Evolutionary conservation across 495 filamentous ascomycete species (phyloP), one percentile per base, ranked within the genome.

Genomic region (Endocarpon pusillum): DNA sequence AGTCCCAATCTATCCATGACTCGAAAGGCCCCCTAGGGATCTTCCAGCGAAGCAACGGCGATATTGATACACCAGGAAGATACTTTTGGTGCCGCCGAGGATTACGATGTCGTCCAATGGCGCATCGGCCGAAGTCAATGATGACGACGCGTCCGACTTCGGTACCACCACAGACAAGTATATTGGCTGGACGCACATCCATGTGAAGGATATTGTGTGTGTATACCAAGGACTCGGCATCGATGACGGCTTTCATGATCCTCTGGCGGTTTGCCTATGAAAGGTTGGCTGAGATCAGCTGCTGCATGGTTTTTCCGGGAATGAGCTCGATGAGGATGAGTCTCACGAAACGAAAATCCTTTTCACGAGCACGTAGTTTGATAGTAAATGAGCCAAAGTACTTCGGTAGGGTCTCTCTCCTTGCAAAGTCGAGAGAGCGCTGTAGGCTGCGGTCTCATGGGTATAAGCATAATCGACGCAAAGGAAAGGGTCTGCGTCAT

Each of bases 1-100:
- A 47, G 17, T 47, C 42, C 44, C 44, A 47, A 27, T 50, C 44
- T 29, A 47, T 35, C 44, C 44, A 50, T n/a, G 39, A 36, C 35
- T 29, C 23, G 26, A 42, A 44, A 8, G 24, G 27, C 12, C 9
- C 12, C 35, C 17, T 41, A 3, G 11, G 8, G 15, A 45, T 33
- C 9, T 38, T 41, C 43, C 46, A 46, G 23, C 40, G 34, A n/a
- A 46, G 37, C 7, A 44, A 4, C 5, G 46, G 43, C 15, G 43
- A 44, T 35, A 49, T 33, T 22, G 46, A 49, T 37, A 42, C 17
- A 32, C 46, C 46, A 23, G 39, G 14, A 34, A 43, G 42, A 38
- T 37, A 27, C 33, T 49, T 37, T 21, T 38, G 32, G 22, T 26
- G 17, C 15, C 32, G 21, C 17, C 14, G 7, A 36, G 19, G 14